These are phyloP conservation scores for Plasmodium gallinaceum DNA, from an alignment of 169 alveolate species.

Conservation along the genomic window DNA sequence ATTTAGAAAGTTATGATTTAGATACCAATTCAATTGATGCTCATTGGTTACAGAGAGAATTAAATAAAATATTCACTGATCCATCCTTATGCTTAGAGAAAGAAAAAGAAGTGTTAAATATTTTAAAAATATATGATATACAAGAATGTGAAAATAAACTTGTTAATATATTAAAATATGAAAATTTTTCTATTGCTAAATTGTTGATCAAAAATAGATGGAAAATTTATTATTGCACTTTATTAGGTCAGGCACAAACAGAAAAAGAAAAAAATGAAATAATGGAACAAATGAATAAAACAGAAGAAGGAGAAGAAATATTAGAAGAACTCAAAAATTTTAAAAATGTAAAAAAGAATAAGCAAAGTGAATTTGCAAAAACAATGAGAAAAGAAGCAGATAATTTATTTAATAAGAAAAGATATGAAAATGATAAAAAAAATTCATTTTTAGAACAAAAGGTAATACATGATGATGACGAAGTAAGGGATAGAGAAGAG, in stretches of 20 bases:
- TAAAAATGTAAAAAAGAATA: slow-evolving; percentile 80
- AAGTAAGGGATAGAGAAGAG: slow-evolving; percentile 1
- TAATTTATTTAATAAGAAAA: slow-evolving; percentile 79
- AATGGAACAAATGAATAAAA: slow-evolving; percentile 85
- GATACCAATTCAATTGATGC: slow-evolving; percentile 92
- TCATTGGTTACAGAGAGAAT: slow-evolving; percentile 97
- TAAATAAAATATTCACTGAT: slow-evolving; percentile 88
- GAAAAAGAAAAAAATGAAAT: slow-evolving; percentile 91
- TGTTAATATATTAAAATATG: slow-evolving; percentile 92
- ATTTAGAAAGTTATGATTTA: slow-evolving; percentile 47
- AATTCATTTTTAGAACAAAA: neutral
- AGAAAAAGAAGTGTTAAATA: slow-evolving; percentile 90
- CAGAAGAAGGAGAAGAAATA: slow-evolving; percentile 91
- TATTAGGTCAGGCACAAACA: slow-evolving; percentile 95
- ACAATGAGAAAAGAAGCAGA: slow-evolving; percentile 89
- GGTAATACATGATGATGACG: slow-evolving; percentile 75
- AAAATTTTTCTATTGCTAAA: slow-evolving; percentile 93
- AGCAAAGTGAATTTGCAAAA: slow-evolving; percentile 86
- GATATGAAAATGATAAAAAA: slow-evolving; percentile 48
- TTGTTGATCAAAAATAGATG: slow-evolving; percentile 90
- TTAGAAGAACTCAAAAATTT: slow-evolving; percentile 88
- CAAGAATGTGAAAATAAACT: slow-evolving; percentile 96
- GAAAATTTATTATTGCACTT: slow-evolving; percentile 93
- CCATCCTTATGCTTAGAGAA: slow-evolving; percentile 90
- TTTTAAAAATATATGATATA: slow-evolving; percentile 87